A percentile compares a stretch with the other conserved stretches of the same genome.
Conservation (phyloP, 2,329 filamentous ascomycete genomes). For the Paecilomyces sp. region DNA sequence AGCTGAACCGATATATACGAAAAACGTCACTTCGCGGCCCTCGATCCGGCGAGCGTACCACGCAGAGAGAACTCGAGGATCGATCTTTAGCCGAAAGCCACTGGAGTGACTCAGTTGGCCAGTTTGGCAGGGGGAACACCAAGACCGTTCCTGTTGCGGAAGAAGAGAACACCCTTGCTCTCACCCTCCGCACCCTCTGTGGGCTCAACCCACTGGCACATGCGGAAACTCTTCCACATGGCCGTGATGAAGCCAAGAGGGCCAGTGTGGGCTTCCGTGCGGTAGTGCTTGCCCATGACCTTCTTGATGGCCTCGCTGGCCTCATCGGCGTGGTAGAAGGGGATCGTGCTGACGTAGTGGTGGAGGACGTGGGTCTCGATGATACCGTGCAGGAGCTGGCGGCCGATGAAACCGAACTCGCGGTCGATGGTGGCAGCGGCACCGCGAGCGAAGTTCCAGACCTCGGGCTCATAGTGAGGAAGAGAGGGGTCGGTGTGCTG, state of each 20-base stretch:
- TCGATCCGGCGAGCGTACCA: slow-evolving; percentile 18
- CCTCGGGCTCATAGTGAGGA: slow-evolving; percentile 78
- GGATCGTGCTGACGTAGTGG: slow-evolving; percentile 93
- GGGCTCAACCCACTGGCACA: slow-evolving; percentile 97
- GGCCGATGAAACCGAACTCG: slow-evolving; percentile 93
- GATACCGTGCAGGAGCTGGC: slow-evolving; percentile 86
- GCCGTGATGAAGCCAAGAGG: slow-evolving; percentile 74
- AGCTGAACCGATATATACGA: slow-evolving; percentile 1
- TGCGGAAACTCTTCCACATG: slow-evolving; percentile 71
- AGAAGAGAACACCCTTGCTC: slow-evolving; percentile 82
- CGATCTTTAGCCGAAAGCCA: background rate
- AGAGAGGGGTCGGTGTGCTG: slow-evolving; percentile 95
- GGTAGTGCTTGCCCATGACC: slow-evolving; percentile 95
- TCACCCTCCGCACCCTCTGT: slow-evolving; percentile 72
- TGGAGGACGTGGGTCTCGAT: slow-evolving; percentile 97
- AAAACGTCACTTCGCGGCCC: slow-evolving; percentile 9
- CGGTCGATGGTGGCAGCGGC: slow-evolving; percentile 94
- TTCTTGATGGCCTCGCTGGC: slow-evolving; percentile 88
- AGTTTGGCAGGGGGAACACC: slow-evolving; percentile 54
- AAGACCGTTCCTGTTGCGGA: slow-evolving; percentile 85
- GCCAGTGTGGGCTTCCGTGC: slow-evolving; percentile 69
- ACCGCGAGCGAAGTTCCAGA: slow-evolving; percentile 90
- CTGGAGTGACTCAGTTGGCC: background rate
- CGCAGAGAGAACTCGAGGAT: slow-evolving; percentile 6
- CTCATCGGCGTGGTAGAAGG: slow-evolving; percentile 95